Evolutionary conservation across 2,329 filamentous ascomycete species (phyloP).

Genomic region (Diplodia corticola): DNA sequence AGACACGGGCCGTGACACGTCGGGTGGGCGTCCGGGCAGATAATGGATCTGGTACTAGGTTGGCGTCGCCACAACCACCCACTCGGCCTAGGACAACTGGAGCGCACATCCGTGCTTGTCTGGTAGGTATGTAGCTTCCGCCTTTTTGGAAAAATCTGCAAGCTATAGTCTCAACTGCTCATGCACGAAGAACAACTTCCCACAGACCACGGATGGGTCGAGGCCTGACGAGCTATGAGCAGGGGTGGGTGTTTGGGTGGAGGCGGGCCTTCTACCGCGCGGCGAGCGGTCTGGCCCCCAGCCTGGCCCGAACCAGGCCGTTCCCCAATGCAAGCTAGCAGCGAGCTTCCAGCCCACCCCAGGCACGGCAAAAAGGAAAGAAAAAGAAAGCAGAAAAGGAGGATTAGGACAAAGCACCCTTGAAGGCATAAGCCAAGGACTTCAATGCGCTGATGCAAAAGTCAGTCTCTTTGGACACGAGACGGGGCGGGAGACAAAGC

Average conservation of each 20-base stretch:
- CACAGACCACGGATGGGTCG: not conserved
- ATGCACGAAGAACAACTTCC: not conserved
- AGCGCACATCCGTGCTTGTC: not conserved
- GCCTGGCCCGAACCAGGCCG: not conserved
- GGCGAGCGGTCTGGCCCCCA: conserved; percentile 7
- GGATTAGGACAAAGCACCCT: not conserved
- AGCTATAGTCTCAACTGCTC: not conserved
- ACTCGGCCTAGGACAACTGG: not conserved
- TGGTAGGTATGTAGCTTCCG: not conserved
- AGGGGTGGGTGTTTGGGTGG: conserved; percentile 5
- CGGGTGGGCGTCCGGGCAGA: not conserved
- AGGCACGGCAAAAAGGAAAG: not conserved
- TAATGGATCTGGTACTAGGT: not conserved
- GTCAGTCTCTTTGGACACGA: not conserved
- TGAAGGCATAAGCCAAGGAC: not conserved
- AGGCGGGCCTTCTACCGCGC: conserved; percentile 10
- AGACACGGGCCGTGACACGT: not conserved
- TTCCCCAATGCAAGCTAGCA: not conserved
- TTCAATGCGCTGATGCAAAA: conserved; percentile 5
- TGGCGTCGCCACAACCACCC: not conserved
- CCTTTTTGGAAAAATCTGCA: not conserved
- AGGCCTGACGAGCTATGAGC: conserved; percentile 1
- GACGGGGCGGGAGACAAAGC: not conserved
- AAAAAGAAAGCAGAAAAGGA: not conserved
- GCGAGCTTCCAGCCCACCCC: conserved; percentile 8